Conservation (phyloP, 768 basidiomycete species). For the Hericium erinaceus region DNA sequence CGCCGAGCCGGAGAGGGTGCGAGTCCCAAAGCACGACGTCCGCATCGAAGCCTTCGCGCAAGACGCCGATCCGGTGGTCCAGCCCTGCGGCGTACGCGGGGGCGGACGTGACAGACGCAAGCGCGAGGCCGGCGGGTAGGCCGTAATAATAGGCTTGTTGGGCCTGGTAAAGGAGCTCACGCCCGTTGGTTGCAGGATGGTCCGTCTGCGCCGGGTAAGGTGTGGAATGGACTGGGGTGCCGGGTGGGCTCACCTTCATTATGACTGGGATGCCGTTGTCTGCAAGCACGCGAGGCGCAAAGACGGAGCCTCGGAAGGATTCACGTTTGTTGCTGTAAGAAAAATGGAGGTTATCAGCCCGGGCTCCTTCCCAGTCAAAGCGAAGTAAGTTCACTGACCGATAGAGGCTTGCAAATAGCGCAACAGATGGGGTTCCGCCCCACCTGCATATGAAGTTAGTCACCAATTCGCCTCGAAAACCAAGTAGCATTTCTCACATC, state of each 20-base stretch:
- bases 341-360: background rate
- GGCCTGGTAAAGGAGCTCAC: slow-evolving; percentile 75
- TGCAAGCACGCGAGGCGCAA: slow-evolving; percentile 66
- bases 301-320: slow-evolving; percentile 72
- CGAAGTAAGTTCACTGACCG: slow-evolving; percentile 16
- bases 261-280: slow-evolving; percentile 58
- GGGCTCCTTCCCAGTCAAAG: background rate
- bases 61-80: slow-evolving; percentile 70
- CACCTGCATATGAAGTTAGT: slow-evolving; percentile 20
- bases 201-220: slow-evolving; percentile 39
- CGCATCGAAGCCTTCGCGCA: slow-evolving; percentile 28
- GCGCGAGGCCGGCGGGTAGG: slow-evolving; percentile 56
- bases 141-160: slow-evolving; percentile 81
- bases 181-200: slow-evolving; percentile 56
- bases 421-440: slow-evolving; percentile 67
- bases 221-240: background rate
- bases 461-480: background rate
- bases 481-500: slow-evolving; percentile 36
- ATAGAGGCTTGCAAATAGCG: slow-evolving; percentile 60
- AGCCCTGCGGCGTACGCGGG: slow-evolving; percentile 70
- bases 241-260: slow-evolving; percentile 49
- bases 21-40: slow-evolving; percentile 74
- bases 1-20: slow-evolving; percentile 65
- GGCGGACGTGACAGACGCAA: slow-evolving; percentile 66
- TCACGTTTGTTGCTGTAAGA: slow-evolving; percentile 60